A percentile compares a stretch with the other conserved stretches of the same genome.
phyloP scores from a whole-genome alignment of 208 protist genomes.

The Tritrichomonas musculus region DNA sequence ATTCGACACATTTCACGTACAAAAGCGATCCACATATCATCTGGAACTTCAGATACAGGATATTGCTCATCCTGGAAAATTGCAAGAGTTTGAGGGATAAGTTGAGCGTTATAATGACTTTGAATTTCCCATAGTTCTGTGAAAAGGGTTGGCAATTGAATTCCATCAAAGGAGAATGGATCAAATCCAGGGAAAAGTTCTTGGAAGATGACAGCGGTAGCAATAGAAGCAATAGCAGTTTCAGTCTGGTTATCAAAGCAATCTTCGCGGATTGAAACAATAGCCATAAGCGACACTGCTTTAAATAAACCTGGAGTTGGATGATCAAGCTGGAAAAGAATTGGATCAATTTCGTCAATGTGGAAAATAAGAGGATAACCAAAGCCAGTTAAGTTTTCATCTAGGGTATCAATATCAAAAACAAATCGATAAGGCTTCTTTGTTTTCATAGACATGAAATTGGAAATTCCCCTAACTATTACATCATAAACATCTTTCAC shows the following conservation, averaged over 20 bases:
- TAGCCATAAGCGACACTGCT: background rate
- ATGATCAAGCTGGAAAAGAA: background rate
- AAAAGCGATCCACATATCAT: constrained; percentile 33
- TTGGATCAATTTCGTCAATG: background rate
- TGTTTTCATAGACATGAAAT: background rate
- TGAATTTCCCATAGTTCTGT: constrained; percentile 31
- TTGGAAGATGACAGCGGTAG: background rate
- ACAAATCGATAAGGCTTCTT: background rate
- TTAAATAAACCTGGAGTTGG: background rate
- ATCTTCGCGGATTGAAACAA: background rate
- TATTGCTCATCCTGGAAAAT: background rate
- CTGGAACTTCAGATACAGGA: background rate
- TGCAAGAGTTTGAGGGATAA: background rate
- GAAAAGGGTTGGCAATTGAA: background rate
- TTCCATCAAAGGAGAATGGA: background rate
- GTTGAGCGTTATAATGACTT: background rate
- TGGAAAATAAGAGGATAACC: background rate
- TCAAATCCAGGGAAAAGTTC: background rate
- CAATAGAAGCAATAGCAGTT: background rate
- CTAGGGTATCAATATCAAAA: background rate
- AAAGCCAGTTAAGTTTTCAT: background rate
- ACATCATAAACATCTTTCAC: background rate
- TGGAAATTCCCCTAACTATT: background rate
- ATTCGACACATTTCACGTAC: background rate
- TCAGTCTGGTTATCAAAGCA: constrained; percentile 15